Evolutionary conservation across 208 protist species (phyloP), one percentile per base, ranked within the genome.

Genomic region (Tritrichomonas foetus): DNA sequence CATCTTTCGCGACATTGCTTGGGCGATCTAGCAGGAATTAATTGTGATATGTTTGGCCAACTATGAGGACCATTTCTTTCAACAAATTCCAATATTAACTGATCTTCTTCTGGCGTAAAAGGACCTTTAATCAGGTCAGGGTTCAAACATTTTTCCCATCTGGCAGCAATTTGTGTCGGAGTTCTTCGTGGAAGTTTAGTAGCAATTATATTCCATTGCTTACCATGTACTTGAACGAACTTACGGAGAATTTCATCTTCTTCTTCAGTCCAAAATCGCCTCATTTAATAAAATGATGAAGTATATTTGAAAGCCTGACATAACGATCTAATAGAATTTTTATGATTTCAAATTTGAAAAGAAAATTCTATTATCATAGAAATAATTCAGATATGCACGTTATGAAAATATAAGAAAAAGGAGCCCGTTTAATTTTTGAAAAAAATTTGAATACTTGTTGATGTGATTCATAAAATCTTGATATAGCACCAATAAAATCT

Each of bases 131-230:
- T 89, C 27, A 89, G 39, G 2, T 33, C 30, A 9, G 78, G 78
- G 57, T 89, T 49, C 9, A 89, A 53, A 50, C 78, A 89, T 89
- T 89, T 89, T 89, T 89, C 78, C 78, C 78, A 89, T 39, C 78
- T 3, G 1, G 78, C 44, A 13, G 78, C 44, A 30, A 89, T 49
- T 36, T 89, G 78, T 39, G 78, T 44, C 0, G 78, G 41, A 47
- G 78, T 89, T 89, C 78, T 9, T 57, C 27, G 33, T 13, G 41
- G 41, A 33, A 89, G 20, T n/a, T 89, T 53, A 16, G 41, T 25
- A 20, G 78, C 41, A 33, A 89, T 89, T 5, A 89, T 11, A 89
- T 49, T 89, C 78, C 78, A 89, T 39, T 89, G 78, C 47, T 89
- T 89, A 33, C 78, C 78, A 50, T 89, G 78, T 8, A 57, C 11